These are phyloP conservation scores for Aspergillus sp. DNA, from an alignment of 2,329 filamentous ascomycete species.

Conservation along the genomic window DNA sequence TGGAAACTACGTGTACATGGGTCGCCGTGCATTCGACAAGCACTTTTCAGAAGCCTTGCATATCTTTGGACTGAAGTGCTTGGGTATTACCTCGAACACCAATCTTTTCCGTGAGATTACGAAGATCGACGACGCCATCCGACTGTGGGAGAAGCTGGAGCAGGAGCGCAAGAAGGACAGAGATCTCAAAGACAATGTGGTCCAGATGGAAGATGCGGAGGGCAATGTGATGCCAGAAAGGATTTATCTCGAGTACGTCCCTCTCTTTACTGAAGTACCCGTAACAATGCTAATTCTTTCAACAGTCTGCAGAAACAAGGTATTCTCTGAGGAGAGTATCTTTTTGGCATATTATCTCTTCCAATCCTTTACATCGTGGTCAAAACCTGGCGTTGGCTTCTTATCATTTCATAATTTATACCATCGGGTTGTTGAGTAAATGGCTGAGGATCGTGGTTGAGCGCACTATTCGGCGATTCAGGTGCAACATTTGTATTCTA, in stretches of 20 bases:
- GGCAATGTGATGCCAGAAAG: conserved; percentile 99
- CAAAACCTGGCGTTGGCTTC: conserved; percentile 39
- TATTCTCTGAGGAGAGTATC: conserved; percentile 60
- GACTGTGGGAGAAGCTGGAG: conserved; percentile 92
- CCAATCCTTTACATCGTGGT: conserved; percentile 20
- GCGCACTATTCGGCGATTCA: conserved; percentile 11
- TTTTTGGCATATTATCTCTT: background rate
- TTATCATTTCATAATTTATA: conserved; percentile 23
- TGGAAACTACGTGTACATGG: conserved; percentile 99
- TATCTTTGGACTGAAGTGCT: conserved; percentile 88
- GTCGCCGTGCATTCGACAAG: conserved; percentile 93
- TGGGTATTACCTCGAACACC: conserved; percentile 85
- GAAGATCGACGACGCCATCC: conserved; percentile 83
- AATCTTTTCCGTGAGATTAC: conserved; percentile 93
- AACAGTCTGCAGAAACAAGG: conserved; percentile 80
- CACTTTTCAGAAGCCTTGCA: conserved; percentile 95
- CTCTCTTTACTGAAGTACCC: background rate
- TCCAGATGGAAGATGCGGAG: conserved; percentile 98
- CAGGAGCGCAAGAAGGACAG: conserved; percentile 79
- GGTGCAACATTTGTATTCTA: conserved; percentile 26
- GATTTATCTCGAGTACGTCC: conserved; percentile 79
- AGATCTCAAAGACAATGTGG: conserved; percentile 77
- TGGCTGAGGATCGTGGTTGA: conserved; percentile 20
- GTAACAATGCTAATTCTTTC: conserved; percentile 28
- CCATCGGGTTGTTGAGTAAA: conserved; percentile 21